Conservation (phyloP, 805 yeast species). For the Wickerhamomyces chambardii region DNA sequence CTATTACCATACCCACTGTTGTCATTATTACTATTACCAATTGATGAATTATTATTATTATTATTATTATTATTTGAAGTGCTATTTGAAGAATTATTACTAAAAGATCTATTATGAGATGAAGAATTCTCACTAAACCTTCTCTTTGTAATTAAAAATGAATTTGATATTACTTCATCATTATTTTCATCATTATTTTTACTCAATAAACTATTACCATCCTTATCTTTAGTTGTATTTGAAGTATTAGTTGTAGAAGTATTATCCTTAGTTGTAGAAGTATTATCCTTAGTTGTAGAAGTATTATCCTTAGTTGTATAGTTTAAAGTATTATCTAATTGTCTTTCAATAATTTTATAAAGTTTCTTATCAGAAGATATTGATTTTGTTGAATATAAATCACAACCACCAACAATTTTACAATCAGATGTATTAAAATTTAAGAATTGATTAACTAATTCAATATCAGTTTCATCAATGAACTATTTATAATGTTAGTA, state of each 20-base stretch:
- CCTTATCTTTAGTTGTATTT: too few species aligned
- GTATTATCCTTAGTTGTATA: conserved; percentile 5
- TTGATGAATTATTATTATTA: too few species aligned
- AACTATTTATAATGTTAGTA: conserved; percentile 39
- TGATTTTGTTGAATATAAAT: conserved; percentile 89
- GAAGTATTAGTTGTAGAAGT: conserved; percentile 2
- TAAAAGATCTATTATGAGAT: conserved; percentile 13
- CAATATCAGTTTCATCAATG: conserved; percentile 90
- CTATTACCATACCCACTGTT: not conserved
- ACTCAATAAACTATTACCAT: too few species aligned
- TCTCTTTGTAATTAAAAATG: conserved; percentile 31
- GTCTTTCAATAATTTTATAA: conserved; percentile 80
- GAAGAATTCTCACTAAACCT: conserved; percentile 19
- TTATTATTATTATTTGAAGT: too few species aligned
- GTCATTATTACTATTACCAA: not conserved
- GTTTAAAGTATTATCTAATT: conserved; percentile 30
- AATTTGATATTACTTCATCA: too few species aligned
- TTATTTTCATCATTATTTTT: too few species aligned
- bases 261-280: conserved; percentile 11
- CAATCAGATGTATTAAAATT: conserved; percentile 71
- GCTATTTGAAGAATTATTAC: conserved; percentile 21
- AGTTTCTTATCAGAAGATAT: conserved; percentile 85
- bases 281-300: conserved; percentile 24
- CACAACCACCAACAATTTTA: conserved; percentile 82
- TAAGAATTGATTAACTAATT: conserved; percentile 78